Percentiles rank a stretch among this genome's conserved stretches.
These are phyloP conservation scores for Neophaeococcomyces mojaviensis DNA, from an alignment of 2,329 filamentous ascomycete species.

Conservation along the genomic window DNA sequence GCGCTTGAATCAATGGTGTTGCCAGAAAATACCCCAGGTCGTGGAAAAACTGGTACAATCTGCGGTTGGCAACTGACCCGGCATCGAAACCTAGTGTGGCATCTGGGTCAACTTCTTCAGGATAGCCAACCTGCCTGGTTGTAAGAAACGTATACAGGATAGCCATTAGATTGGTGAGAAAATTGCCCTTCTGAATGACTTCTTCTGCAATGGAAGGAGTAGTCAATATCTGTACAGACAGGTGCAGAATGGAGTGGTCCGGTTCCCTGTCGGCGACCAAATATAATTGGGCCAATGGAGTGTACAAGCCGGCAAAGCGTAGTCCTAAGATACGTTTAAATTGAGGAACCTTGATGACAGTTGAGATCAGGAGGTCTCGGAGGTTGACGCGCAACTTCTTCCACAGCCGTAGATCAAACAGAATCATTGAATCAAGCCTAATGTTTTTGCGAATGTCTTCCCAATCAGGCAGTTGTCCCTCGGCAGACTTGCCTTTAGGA, in stretches of 20 bases:
- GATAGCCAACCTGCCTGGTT: conserved; percentile 89
- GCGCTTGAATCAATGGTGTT: conserved; percentile 79
- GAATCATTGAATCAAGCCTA: conserved; percentile 83
- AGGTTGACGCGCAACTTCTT: conserved; percentile 89
- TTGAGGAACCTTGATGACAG: conserved; percentile 86
- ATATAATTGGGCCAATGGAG: conserved; percentile 85
- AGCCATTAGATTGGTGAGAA: conserved; percentile 87
- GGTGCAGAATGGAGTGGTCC: conserved; percentile 96
- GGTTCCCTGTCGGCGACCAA: conserved; percentile 93
- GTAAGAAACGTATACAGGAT: conserved; percentile 97
- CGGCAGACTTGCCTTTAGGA: conserved; percentile 33
- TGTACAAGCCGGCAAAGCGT: conserved; percentile 92
- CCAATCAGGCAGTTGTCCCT: conserved; percentile 72
- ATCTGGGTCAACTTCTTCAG: conserved; percentile 76
- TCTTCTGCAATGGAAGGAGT: conserved; percentile 95
- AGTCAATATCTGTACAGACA: conserved; percentile 92
- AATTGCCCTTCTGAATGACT: conserved; percentile 90
- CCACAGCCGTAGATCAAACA: conserved; percentile 94
- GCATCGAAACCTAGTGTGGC: conserved; percentile 89
- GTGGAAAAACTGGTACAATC: conserved; percentile 96
- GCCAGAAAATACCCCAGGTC: conserved; percentile 87
- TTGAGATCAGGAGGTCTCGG: conserved; percentile 89
- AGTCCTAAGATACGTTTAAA: conserved; percentile 92
- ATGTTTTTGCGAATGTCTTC: conserved; percentile 88
- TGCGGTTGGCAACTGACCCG: conserved; percentile 85